These are phyloP conservation scores for Otatea glauca DNA, from an alignment of 176 grass and related monocot genomes.

Conservation along the genomic window DNA sequence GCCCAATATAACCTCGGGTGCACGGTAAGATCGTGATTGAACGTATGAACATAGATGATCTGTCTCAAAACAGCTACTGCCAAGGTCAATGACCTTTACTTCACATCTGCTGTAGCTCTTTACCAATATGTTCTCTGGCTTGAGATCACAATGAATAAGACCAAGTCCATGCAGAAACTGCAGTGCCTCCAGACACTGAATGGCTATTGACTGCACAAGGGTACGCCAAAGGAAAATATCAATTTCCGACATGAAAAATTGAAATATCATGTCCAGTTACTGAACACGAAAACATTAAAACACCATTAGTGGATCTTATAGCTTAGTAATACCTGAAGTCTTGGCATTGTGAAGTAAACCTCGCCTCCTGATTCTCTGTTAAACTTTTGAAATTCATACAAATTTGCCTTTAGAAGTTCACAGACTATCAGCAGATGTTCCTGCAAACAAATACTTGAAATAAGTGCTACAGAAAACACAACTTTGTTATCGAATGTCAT, in stretches of 20 bases:
- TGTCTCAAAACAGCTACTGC: conserved; percentile 98
- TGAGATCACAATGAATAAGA: conserved; percentile 98
- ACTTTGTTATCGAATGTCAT: not conserved
- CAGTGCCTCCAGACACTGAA: conserved; percentile 96
- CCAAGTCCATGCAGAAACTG: conserved; percentile 94
- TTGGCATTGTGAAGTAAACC: conserved; percentile 99
- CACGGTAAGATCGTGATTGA: conserved; percentile 94
- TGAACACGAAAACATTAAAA: conserved; percentile 6
- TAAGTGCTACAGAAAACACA: conserved; percentile 34
- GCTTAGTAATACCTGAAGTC: conserved; percentile 70
- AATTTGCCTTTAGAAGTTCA: conserved; percentile 98
- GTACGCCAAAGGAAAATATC: conserved; percentile 30
- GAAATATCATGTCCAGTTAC: conserved; percentile 3
- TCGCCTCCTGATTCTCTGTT: conserved; percentile 99
- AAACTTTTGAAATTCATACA: conserved; percentile 99
- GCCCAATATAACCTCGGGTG: conserved; percentile 95
- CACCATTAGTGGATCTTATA: conserved; percentile 30
- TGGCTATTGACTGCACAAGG: conserved; percentile 86
- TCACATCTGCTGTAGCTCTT: conserved; percentile 99
- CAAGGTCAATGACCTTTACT: conserved; percentile 98
- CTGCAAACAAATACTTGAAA: conserved; percentile 54
- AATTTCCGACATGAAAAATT: conserved; percentile 2
- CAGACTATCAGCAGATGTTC: conserved; percentile 99
- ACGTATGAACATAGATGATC: conserved; percentile 97
- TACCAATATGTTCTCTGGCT: conserved; percentile 98